Evolutionary conservation across 768 basidiomycete genomes (phyloP), one percentile per base, ranked within the genome.

Genomic region (Mycena chlorophos): DNA sequence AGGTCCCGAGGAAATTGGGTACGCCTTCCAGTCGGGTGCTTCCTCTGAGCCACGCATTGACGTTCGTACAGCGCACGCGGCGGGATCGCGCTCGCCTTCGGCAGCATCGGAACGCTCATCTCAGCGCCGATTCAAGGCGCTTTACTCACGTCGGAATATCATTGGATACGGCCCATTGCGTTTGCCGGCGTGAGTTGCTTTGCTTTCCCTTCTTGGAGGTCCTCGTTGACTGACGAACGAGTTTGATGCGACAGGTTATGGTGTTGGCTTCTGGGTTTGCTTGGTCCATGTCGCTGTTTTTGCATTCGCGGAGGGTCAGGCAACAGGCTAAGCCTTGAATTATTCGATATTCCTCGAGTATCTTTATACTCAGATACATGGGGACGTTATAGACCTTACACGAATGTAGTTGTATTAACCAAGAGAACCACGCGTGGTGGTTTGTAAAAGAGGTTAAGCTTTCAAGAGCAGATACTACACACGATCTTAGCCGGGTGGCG

Each of bases 101-200:
- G 8, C 10, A 52, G 51, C 22, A 10, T 52, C 26, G 51, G 38
- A 13, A 25, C 25, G n/a, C 51, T 52, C 26, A 25, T 42, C 22
- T 52, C 51, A 5, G 3, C 51, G 8, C 51, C 51, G 19, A 52
- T 52, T 4, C 51, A 52, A 42, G 51, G 51, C 38, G 51, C 38
- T 2, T 38, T 52, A 2, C 26, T 52, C 12, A 29, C 4, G 25
- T 4, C 17, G 20, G 4, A 10, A 8, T 52, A 40, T 38, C 3
- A 5, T 38, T 52, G 51, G 51, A 42, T 52, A 14, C 8, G 22
- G 3, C 12, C 51, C 6, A 38, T 52, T 38, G 51, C 26, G 23
- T 52, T 52, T n/a, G 12, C 51, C 19, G 38, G 22, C 5, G 37
- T 42, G 38, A 19, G 40, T 43, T 10, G 10, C 10, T 43, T 8